phyloP scores from a whole-genome alignment of 75 land plant species.

The Larix kaempferi region DNA sequence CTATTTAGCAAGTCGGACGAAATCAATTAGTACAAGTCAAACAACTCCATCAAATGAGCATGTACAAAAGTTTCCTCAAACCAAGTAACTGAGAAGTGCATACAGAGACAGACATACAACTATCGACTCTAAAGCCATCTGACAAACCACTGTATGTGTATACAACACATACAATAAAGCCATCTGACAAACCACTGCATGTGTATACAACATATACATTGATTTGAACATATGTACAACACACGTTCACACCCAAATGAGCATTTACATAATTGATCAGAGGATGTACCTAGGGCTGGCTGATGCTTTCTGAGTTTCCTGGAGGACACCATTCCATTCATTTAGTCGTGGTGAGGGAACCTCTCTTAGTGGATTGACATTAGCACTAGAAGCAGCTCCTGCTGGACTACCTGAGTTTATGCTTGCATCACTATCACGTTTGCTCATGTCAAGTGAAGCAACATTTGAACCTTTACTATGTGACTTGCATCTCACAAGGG shows the following conservation, averaged over 20 bases:
- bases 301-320: slow-evolving; percentile 37
- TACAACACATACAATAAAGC: neutral
- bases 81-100: neutral
- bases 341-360: slow-evolving; percentile 51
- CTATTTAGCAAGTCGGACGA: neutral
- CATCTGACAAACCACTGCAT: neutral
- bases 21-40: too few species aligned
- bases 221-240: neutral
- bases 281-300: slow-evolving; percentile 49
- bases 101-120: neutral
- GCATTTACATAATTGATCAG: neutral
- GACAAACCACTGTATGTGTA: slow-evolving; percentile 1
- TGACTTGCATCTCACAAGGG: slow-evolving; percentile 23
- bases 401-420: slow-evolving; percentile 53
- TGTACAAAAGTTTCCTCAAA: neutral
- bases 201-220: neutral
- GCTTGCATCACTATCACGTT: slow-evolving; percentile 48
- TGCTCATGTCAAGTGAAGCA: slow-evolving; percentile 24
- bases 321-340: slow-evolving; percentile 42
- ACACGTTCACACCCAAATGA: neutral
- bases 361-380: slow-evolving; percentile 35
- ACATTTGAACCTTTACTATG: slow-evolving; percentile 53
- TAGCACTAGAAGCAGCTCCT: slow-evolving; percentile 13
- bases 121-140: neutral
- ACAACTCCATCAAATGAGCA: neutral